Base-by-base conservation (phyloP, 495 filamentous ascomycete genomes). In the Tuber brumale region DNA sequence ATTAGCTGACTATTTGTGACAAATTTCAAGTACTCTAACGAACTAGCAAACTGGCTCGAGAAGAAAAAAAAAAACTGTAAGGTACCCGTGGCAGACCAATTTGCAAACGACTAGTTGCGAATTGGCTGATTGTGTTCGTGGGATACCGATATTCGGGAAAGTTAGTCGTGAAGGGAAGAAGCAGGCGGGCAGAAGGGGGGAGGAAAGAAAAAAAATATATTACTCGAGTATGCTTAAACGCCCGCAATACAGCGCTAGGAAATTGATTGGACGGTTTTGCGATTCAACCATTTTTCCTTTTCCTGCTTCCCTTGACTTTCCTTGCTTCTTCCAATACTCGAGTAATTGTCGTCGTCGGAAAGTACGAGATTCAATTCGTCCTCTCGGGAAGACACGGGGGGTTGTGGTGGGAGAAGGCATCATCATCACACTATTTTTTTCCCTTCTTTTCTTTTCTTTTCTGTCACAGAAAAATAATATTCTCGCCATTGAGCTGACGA, bases 371-470 rank as follows among this genome's bases (percentile, higher is more conserved):
- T 35, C 57, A 66, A 66, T 66, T 66, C 57, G 57, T 18, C 27
- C 57, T 66, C 57, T 66, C 57, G 57, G 57, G 57, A 66, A 66
- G 57, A 66, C 57, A 66, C 57, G 57, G 57, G 57, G 57, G 57
- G 31, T 3, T 16, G 12, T 31, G 31, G 57, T 31, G 57, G 57
- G 0, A 10, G 51, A 31, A 61, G 51, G n/a, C 51, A 61, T 61
- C 51, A 61, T 61, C 51, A 61, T 66, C 57, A 66, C 27, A 3
- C 57, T 66, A 27, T 3, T 31, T 61, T 61, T 31, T 61, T 61
- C 6, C 31, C 21, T 66, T 61, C 27, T 27, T 14, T 66, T 35
- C 57, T 66, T 66, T 12, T 16, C 5, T 66, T 35, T 66, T 31
- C 57, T 19, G 27, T 66, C 5, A 31, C 57, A 27, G 51, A 9